phyloP scores from a whole-genome alignment of 176 grass and related monocot genomes.

The Lolium rigidum region DNA sequence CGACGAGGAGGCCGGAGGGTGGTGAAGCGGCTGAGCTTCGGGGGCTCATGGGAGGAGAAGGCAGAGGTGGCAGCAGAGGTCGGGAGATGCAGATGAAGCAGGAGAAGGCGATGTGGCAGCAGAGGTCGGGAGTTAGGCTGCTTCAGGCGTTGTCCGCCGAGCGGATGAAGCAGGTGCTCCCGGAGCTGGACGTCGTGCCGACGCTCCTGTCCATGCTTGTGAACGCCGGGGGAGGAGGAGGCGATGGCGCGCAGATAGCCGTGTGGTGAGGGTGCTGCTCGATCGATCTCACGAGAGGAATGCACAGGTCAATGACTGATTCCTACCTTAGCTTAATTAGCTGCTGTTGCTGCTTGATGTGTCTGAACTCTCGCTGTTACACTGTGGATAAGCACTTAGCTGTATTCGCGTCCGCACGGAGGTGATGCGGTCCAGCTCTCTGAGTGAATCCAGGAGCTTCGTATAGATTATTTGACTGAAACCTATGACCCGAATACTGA shows the following conservation, averaged over 20 bases:
- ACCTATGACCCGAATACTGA: neutral
- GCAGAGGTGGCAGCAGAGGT: too few species aligned
- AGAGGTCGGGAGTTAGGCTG: conserved; percentile 50
- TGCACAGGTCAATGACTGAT: conserved; percentile 50
- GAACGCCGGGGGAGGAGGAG: neutral
- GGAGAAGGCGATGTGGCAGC: too few species aligned
- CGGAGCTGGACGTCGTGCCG: conserved; percentile 62
- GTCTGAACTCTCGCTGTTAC: neutral
- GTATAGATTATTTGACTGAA: neutral
- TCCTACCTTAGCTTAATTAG: neutral
- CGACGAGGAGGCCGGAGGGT: conserved; percentile 46
- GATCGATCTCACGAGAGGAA: conserved; percentile 59
- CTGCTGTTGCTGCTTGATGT: neutral
- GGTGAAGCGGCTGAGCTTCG: conserved; percentile 63
- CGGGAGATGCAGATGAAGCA: too few species aligned
- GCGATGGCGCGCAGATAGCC: neutral
- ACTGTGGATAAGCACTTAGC: neutral
- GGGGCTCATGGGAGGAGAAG: conserved; percentile 44
- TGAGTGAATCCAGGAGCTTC: neutral
- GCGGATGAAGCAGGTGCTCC: conserved; percentile 44
- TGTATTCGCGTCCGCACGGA: too few species aligned
- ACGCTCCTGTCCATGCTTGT: conserved; percentile 62
- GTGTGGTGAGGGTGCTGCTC: conserved; percentile 50
- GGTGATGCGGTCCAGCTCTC: neutral
- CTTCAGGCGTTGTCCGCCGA: conserved; percentile 47